These are phyloP conservation scores for Tetracladium setigerum DNA, from an alignment of 495 filamentous ascomycete species.

Conservation along the genomic window DNA sequence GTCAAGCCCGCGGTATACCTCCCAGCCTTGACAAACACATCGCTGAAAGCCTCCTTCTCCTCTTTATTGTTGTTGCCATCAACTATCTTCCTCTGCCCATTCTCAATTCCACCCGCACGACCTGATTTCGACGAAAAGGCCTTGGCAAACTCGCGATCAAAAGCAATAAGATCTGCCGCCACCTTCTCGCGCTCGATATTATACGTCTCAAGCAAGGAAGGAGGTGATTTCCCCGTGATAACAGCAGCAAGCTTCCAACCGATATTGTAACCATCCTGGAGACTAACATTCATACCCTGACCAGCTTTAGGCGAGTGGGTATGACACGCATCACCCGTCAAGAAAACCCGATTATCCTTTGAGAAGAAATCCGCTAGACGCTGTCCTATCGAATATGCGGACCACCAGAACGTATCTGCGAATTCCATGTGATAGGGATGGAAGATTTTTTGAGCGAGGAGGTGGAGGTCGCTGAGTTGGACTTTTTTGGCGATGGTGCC, in stretches of 20 bases:
- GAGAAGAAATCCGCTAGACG: constrained; percentile 49
- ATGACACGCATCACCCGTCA: constrained; percentile 65
- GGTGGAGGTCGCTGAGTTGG: constrained; percentile 51
- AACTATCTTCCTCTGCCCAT: constrained; percentile 29
- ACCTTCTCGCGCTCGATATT: constrained; percentile 59
- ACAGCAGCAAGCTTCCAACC: constrained; percentile 74
- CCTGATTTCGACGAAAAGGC: constrained; percentile 42
- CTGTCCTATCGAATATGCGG: constrained; percentile 57
- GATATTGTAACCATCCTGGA: constrained; percentile 59
- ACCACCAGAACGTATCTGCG: constrained; percentile 50
- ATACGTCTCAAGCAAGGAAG: constrained; percentile 58
- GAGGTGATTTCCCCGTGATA: constrained; percentile 46
- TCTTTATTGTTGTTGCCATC: constrained; percentile 15
- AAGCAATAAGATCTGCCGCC: constrained; percentile 65
- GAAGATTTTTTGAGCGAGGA: constrained; percentile 51
- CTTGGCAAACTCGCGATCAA: constrained; percentile 59
- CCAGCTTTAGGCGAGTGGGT: constrained; percentile 68
- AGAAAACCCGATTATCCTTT: constrained; percentile 48
- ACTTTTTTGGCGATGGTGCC: constrained; percentile 28
- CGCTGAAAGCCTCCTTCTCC: constrained; percentile 22
- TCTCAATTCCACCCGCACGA: no score
- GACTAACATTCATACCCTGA: constrained; percentile 65
- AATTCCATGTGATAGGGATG: constrained; percentile 37
- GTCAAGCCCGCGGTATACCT: constrained; percentile 60
- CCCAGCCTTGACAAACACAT: constrained; percentile 52